A percentile compares a stretch with the other conserved stretches of the same genome.
Conservation (phyloP, 345 rosid genomes). For the Lagerstroemia speciosa region DNA sequence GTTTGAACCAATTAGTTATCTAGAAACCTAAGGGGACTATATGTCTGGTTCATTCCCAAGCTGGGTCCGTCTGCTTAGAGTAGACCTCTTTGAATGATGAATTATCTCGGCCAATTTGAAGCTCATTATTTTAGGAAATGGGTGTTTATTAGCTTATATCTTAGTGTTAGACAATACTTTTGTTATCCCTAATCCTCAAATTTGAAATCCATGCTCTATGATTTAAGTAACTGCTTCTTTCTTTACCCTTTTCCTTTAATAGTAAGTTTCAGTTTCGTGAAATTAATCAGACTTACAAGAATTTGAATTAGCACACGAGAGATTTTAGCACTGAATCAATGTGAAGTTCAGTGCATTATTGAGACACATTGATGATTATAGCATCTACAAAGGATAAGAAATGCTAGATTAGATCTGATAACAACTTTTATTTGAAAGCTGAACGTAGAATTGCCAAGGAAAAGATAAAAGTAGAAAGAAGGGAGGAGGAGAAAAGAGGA, state of each 20-base stretch:
- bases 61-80: no score
- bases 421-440: neutral
- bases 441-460: neutral
- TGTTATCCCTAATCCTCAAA: neutral
- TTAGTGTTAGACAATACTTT: neutral
- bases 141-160: neutral
- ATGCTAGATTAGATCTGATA: neutral
- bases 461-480: neutral
- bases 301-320: slow-evolving; percentile 6
- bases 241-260: neutral
- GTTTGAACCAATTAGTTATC: no score
- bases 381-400: neutral
- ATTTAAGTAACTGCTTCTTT: neutral
- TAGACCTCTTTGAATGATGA: no score
- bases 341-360: neutral
- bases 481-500: neutral
- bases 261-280: neutral
- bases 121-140: neutral
- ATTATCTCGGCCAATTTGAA: no score
- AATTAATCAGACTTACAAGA: neutral
- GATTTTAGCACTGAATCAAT: neutral
- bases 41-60: no score
- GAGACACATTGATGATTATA: neutral
- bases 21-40: no score
- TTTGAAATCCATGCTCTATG: no score